Evolutionary conservation across 805 yeast species (phyloP).

Genomic region (Teunomyces gatunensis): DNA sequence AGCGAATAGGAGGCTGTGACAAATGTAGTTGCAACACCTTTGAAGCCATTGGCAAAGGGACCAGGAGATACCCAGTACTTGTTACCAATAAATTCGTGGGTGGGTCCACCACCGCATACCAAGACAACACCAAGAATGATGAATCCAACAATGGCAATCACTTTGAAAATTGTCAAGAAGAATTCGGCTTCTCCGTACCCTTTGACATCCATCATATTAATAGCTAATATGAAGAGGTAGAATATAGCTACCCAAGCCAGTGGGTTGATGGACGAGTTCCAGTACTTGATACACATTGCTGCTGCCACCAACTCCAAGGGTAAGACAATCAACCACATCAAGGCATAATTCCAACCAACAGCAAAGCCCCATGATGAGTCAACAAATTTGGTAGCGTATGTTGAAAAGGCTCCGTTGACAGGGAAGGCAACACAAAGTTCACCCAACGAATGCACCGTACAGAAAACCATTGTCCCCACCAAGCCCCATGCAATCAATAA

Average conservation of each 20-base stretch:
- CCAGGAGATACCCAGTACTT: slow-evolving; percentile 32
- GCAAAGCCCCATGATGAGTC: slow-evolving; percentile 42
- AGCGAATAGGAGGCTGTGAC: slow-evolving; percentile 37
- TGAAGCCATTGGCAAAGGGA: slow-evolving; percentile 37
- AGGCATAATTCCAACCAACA: slow-evolving; percentile 38
- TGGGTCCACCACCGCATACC: slow-evolving; percentile 40
- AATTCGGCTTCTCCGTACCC: slow-evolving; percentile 41
- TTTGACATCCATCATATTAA: slow-evolving; percentile 35
- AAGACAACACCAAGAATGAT: slow-evolving; percentile 34
- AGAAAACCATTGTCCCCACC: slow-evolving; percentile 56
- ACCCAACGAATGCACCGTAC: slow-evolving; percentile 62
- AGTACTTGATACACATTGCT: slow-evolving; percentile 34
- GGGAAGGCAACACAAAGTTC: slow-evolving; percentile 55
- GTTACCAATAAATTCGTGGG: slow-evolving; percentile 32
- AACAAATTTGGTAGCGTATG: slow-evolving; percentile 36
- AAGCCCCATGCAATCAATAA: slow-evolving; percentile 54
- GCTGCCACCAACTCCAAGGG: slow-evolving; percentile 40
- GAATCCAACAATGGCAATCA: slow-evolving; percentile 36
- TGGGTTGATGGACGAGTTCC: slow-evolving; percentile 34
- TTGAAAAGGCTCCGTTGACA: slow-evolving; percentile 38
- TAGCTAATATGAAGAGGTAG: slow-evolving; percentile 25
- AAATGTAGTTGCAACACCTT: slow-evolving; percentile 37
- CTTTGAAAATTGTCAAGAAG: slow-evolving; percentile 28
- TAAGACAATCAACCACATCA: slow-evolving; percentile 37
- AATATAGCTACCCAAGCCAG: slow-evolving; percentile 38